phyloP scores from a whole-genome alignment of 495 filamentous ascomycete genomes.

The Penicillium macrosclerotiorum region DNA sequence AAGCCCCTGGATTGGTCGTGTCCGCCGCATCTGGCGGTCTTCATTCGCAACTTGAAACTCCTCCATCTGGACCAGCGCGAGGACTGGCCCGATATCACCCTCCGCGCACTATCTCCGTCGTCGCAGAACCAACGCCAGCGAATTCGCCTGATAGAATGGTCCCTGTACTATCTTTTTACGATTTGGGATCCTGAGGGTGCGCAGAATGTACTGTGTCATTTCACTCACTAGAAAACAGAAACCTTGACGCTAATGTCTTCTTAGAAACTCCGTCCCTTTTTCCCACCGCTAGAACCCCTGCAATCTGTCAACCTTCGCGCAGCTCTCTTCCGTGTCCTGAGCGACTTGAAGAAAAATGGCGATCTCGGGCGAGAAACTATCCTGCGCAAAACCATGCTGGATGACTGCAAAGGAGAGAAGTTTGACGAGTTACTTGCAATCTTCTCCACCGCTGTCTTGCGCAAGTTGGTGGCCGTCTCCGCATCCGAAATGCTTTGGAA shows the following conservation, averaged over 20 bases:
- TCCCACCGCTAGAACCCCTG: constrained; percentile 79
- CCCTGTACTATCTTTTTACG: constrained; percentile 73
- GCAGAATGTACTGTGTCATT: constrained; percentile 54
- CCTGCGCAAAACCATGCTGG: constrained; percentile 84
- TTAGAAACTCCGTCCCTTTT: constrained; percentile 85
- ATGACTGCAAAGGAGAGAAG: constrained; percentile 84
- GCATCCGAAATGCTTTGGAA: constrained; percentile 27
- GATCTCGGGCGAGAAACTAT: constrained; percentile 72
- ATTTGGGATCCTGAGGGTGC: constrained; percentile 77
- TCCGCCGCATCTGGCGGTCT: constrained; percentile 60
- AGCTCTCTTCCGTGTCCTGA: constrained; percentile 74
- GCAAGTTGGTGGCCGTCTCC: constrained; percentile 57
- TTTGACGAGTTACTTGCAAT: constrained; percentile 74
- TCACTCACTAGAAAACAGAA: not conserved
- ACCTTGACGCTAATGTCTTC: not conserved
- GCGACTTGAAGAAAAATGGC: constrained; percentile 82
- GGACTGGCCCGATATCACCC: constrained; percentile 74
- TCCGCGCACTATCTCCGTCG: constrained; percentile 62
- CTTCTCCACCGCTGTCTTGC: constrained; percentile 78
- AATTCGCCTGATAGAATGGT: constrained; percentile 78
- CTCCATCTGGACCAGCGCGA: constrained; percentile 70
- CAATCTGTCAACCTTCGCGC: constrained; percentile 87
- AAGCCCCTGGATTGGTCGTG: constrained; percentile 38
- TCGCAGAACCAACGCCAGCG: constrained; percentile 75
- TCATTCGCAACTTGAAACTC: constrained; percentile 76